These are phyloP conservation scores for Aphanoascus verrucosus DNA, from an alignment of 2,329 filamentous ascomycete genomes.

Conservation along the genomic window DNA sequence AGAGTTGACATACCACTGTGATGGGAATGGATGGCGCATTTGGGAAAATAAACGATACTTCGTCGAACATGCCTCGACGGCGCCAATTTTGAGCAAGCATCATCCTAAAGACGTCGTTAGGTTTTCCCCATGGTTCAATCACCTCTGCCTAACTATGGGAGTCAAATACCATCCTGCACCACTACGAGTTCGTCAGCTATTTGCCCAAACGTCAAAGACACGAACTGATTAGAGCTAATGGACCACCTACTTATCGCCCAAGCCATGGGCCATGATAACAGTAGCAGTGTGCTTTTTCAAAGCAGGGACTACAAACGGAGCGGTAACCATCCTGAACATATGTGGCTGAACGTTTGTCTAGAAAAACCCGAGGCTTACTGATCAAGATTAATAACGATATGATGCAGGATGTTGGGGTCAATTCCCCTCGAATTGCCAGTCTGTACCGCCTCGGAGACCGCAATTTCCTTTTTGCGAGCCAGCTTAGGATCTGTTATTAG, in stretches of 20 bases:
- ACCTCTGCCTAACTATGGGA: background rate
- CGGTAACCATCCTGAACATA: constrained; percentile 18
- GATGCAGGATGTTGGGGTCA: no score
- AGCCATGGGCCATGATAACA: constrained; percentile 84
- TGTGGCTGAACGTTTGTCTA: background rate
- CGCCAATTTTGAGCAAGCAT: constrained; percentile 81
- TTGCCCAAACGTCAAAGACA: background rate
- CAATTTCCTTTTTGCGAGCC: background rate
- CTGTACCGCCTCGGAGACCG: background rate
- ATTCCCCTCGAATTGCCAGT: background rate
- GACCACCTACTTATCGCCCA: constrained; percentile 88
- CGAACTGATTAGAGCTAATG: no score
- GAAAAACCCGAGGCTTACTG: no score
- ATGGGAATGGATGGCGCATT: constrained; percentile 81
- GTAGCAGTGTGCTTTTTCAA: constrained; percentile 79
- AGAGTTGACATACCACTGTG: constrained; percentile 52
- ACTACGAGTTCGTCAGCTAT: constrained; percentile 25
- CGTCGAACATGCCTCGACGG: constrained; percentile 64
- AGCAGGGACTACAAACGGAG: constrained; percentile 64
- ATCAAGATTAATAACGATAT: no score
- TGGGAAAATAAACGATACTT: constrained; percentile 90
- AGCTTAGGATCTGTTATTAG: background rate
- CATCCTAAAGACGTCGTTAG: constrained; percentile 39
- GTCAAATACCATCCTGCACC: constrained; percentile 38
- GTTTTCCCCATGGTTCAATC: background rate